Evolutionary conservation across 2,329 filamentous ascomycete species (phyloP).

Genomic region (Ophiostoma australiae): DNA sequence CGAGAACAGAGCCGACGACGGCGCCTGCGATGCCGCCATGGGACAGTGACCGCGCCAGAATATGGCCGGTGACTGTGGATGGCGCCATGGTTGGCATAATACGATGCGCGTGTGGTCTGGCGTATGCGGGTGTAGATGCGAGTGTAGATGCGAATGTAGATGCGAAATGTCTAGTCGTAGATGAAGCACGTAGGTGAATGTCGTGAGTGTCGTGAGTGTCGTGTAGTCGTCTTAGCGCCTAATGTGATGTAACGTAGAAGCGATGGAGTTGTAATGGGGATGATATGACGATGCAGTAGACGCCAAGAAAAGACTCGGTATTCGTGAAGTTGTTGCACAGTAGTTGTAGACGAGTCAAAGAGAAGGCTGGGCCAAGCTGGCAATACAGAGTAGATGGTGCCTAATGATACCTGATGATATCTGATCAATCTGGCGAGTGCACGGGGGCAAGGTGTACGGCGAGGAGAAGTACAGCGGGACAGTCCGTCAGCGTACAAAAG

Average conservation of each 20-base stretch:
- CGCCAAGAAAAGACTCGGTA: neutral
- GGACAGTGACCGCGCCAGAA: conserved; percentile 29
- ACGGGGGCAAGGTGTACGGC: neutral
- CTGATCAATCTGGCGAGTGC: neutral
- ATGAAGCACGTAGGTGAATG: neutral
- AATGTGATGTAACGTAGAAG: neutral
- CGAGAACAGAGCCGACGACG: conserved; percentile 34
- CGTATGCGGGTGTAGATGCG: neutral
- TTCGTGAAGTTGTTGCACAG: neutral
- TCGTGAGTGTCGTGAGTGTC: neutral
- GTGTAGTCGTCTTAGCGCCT: neutral
- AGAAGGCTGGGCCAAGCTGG: neutral
- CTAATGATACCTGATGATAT: neutral
- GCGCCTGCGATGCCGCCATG: conserved; percentile 35
- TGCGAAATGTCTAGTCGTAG: neutral
- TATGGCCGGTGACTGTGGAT: conserved; percentile 14
- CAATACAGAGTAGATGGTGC: neutral
- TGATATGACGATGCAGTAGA: neutral
- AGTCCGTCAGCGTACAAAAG: conserved; percentile 11
- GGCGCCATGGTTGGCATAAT: conserved; percentile 22
- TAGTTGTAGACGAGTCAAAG: neutral
- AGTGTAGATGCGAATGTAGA: neutral
- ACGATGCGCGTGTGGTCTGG: neutral
- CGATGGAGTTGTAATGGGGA: neutral
- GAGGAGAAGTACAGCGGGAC: neutral